phyloP scores from a whole-genome alignment of 2,329 filamentous ascomycete genomes.

The Penicillium brevicompactum region DNA sequence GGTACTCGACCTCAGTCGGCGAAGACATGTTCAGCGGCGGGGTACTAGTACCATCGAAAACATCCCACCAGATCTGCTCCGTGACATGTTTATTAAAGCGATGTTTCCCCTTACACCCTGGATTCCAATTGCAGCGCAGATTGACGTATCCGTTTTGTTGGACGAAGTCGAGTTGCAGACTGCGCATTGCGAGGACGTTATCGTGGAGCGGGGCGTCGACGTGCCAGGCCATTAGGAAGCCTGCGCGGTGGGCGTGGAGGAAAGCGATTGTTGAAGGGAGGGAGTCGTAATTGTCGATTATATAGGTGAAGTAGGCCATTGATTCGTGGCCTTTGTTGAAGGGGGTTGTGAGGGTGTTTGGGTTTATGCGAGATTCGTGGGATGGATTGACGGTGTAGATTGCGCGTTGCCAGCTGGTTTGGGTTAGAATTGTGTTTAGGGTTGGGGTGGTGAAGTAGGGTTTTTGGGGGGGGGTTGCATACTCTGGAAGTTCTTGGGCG shows the following conservation, averaged over 20 bases:
- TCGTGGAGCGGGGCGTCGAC: conserved; percentile 60
- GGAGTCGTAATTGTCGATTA: conserved; percentile 48
- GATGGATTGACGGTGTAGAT: conserved; percentile 49
- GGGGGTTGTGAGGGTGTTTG: conserved; percentile 32
- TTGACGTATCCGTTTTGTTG: conserved; percentile 61
- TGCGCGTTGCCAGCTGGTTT: conserved; percentile 46
- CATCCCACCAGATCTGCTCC: conserved; percentile 38
- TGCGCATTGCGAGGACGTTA: conserved; percentile 54
- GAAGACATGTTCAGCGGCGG: conserved; percentile 33
- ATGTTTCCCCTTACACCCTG: conserved; percentile 51
- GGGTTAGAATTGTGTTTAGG: too few species aligned
- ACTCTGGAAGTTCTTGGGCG: conserved; percentile 48
- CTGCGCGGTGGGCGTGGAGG: conserved; percentile 58
- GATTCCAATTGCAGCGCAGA: conserved; percentile 61
- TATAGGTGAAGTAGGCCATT: conserved; percentile 51
- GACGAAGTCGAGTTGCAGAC: conserved; percentile 54
- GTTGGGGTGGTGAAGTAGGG: too few species aligned
- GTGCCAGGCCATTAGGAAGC: conserved; percentile 55
- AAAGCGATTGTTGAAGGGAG: conserved; percentile 59
- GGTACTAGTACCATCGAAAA: conserved; percentile 44
- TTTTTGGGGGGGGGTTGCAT: conserved; percentile 11
- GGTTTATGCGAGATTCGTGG: conserved; percentile 22
- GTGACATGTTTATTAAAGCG: conserved; percentile 41
- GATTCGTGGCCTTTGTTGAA: conserved; percentile 51
- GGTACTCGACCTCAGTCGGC: conserved; percentile 2